These are phyloP conservation scores for Candida tammaniensis DNA, from an alignment of 805 yeast species.

Conservation along the genomic window DNA sequence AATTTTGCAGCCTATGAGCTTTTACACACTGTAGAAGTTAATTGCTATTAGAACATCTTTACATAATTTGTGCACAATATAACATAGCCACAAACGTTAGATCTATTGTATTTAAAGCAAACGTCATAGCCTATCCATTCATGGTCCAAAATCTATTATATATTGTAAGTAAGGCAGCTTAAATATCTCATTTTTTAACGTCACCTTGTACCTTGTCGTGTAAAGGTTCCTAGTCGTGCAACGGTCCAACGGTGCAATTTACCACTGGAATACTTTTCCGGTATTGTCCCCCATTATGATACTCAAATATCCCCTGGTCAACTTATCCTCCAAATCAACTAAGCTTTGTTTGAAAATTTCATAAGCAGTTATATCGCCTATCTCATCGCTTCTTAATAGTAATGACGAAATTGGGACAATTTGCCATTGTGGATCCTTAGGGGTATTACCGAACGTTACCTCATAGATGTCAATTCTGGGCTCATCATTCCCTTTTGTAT, in stretches of 20 bases:
- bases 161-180: no score
- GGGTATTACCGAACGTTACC: constrained; percentile 12
- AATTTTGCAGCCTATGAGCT: no score
- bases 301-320: constrained; percentile 33
- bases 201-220: no score
- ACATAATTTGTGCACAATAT: no score
- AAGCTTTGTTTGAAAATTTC: constrained; percentile 26
- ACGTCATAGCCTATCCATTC: no score
- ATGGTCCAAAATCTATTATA: no score
- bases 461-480: constrained; percentile 28
- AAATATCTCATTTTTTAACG: no score
- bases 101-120: no score
- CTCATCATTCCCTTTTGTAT: constrained; percentile 4
- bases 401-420: constrained; percentile 9
- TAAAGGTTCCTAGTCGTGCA: no score
- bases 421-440: constrained; percentile 9
- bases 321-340: constrained; percentile 34
- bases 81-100: no score
- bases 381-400: constrained; percentile 3
- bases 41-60: no score
- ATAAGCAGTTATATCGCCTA: constrained; percentile 25
- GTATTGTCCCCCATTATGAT: constrained; percentile 52
- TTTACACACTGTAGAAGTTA: no score
- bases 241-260: neutral
- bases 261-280: constrained; percentile 45